Evolutionary conservation across 2,329 filamentous ascomycete species (phyloP).

Genomic region (Xylariaceae sp.): DNA sequence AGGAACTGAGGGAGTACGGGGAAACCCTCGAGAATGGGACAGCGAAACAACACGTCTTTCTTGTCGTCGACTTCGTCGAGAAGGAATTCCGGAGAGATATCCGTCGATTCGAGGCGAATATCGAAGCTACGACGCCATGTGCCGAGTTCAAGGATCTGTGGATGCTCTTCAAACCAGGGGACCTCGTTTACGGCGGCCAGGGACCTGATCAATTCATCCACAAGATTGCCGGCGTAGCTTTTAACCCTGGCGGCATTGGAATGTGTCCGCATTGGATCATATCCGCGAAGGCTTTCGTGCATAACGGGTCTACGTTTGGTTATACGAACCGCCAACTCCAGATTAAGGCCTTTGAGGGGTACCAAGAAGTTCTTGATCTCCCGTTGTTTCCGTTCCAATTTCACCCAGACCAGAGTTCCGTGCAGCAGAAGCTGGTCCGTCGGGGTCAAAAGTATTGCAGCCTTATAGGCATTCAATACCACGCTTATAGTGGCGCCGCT

Average conservation of each 20-base stretch:
- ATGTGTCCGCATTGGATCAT: constrained; percentile 2
- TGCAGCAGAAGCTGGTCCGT: not conserved
- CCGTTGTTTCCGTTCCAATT: constrained; percentile 3
- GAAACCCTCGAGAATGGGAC: constrained; percentile 1
- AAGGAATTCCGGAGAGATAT: constrained; percentile 8
- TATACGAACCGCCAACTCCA: not conserved
- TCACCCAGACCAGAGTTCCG: not conserved
- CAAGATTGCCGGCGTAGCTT: constrained; percentile 1
- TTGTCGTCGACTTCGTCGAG: constrained; percentile 1
- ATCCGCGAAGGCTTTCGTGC: constrained; percentile 1
- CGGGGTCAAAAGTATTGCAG: constrained; percentile 10
- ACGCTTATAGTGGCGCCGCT: constrained; percentile 3
- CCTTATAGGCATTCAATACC: constrained; percentile 7
- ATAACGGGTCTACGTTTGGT: constrained; percentile 6
- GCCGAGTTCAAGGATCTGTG: constrained; percentile 16
- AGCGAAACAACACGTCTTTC: constrained; percentile 4
- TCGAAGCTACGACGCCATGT: constrained; percentile 1
- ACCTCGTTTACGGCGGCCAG: constrained; percentile 5
- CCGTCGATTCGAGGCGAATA: constrained; percentile 8
- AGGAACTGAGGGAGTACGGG: constrained; percentile 3
- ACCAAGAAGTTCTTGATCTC: not conserved
- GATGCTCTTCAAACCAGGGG: constrained; percentile 17
- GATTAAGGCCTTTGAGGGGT: constrained; percentile 1
- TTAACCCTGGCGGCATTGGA: not conserved
- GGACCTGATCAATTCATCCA: constrained; percentile 4